Evolutionary conservation across 305 asterid genomes (phyloP), one percentile per base, ranked within the genome.

Genomic region (Fraxinus dipetala): DNA sequence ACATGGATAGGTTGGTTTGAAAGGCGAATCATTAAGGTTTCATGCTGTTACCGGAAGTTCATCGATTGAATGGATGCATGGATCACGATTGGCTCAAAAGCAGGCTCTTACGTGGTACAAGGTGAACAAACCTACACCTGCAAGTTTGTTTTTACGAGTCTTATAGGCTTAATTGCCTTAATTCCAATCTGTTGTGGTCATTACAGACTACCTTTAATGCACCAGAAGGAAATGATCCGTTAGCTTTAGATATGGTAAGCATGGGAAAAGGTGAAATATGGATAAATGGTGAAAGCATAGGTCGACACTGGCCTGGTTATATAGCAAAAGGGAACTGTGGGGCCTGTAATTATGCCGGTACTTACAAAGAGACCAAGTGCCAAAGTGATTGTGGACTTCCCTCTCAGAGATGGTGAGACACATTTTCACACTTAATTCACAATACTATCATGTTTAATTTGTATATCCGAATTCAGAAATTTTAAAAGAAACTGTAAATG

Each of bases 31-130:
- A 0, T 86, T 86, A 35, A 83, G 85, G 48, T 91, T 95, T 40
- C 82, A 87, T 67, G 84, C 93, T 4, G 79, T 79, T 75, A 86
- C 75, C 4, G 98, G 98, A 83, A 92, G 94, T 84, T 87, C 97
- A 54, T 90, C 97, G 0, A 97, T 92, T 10, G 93, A 93, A 74
- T 94, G 99, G 99, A 79, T 45, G 51, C 85, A 82, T 61, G 97
- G 91, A 69, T 85, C 95, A 9, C 83, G 84, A 20, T 28, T 94
- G 77, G 93, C 92, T 85, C 87, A 87, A 81, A 92, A 94, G 79
- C 95, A 91, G 63, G 97, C 98, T 34, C 88, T 95, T 67, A 92
- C 97, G 4, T 95, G 98, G 99, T 92, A 95, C 87, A 92, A 94
- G 97, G 99, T 94, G 81, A 85, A n/a, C n/a, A n/a, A n/a, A n/a